These are phyloP conservation scores for Anaeromyces robustus DNA, from an alignment of 192 early-diverging fungal species.

Conservation along the genomic window DNA sequence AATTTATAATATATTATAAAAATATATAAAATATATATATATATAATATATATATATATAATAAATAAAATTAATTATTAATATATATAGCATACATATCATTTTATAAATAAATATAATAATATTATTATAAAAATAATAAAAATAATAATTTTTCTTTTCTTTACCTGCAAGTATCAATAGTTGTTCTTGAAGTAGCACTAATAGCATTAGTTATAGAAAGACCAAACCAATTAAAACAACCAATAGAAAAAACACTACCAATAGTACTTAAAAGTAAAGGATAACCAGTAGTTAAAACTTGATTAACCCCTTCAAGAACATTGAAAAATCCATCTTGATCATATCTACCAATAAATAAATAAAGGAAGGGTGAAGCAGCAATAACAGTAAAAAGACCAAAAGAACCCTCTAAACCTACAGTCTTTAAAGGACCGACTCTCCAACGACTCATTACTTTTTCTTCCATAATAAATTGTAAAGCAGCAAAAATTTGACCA, in stretches of 20 bases:
- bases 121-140: too few species aligned
- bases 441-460: conserved; percentile 69
- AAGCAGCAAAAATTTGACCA: conserved; percentile 84
- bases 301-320: conserved; percentile 49
- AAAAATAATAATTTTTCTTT: too few species aligned
- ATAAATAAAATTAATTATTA: background rate
- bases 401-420: conserved; percentile 86
- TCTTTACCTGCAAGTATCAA: conserved; percentile 70
- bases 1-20: too few species aligned
- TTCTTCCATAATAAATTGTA: conserved; percentile 94
- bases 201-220: conserved; percentile 70
- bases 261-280: conserved; percentile 59
- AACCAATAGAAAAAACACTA: conserved; percentile 77
- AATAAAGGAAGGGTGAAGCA: conserved; percentile 60
- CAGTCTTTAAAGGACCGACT: conserved; percentile 70
- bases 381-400: conserved; percentile 55
- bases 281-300: conserved; percentile 36
- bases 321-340: conserved; percentile 77
- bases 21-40: too few species aligned
- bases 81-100: too few species aligned
- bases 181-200: conserved; percentile 83
- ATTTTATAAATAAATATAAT: too few species aligned
- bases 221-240: conserved; percentile 92
- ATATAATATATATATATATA: background rate
- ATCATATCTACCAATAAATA: conserved; percentile 40